Percentiles rank a stretch among this genome's conserved stretches.
Conservation (phyloP, 1,284 basidiomycete species). For the Exobasidium rhododendri region DNA sequence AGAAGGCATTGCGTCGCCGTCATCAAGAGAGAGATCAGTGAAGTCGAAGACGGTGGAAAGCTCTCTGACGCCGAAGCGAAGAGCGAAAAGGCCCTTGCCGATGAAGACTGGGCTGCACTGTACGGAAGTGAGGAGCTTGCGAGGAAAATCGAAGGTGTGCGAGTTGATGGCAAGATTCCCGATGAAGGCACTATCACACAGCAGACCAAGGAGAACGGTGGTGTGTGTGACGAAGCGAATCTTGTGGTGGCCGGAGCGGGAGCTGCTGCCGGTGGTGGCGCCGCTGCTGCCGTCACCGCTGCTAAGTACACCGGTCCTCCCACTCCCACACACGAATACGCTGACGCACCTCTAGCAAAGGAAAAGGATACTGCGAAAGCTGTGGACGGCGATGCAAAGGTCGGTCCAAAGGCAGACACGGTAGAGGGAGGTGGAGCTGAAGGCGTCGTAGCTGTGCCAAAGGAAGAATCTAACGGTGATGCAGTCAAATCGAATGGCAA, state of each 20-base stretch:
- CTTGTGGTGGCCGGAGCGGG: conserved; percentile 1
- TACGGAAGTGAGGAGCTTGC: conserved; percentile 25
- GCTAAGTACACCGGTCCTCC: conserved; percentile 15
- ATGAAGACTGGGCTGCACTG: conserved; percentile 22
- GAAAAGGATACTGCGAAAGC: conserved; percentile 24
- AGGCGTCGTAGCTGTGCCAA: background rate
- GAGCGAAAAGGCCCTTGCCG: conserved; percentile 16
- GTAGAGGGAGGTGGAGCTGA: conserved; percentile 16
- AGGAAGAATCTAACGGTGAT: conserved; percentile 14
- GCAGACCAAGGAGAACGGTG: conserved; percentile 3
- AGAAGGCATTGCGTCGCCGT: conserved; percentile 29
- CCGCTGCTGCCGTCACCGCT: conserved; percentile 1
- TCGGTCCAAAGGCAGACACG: background rate
- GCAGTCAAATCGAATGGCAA: conserved; percentile 11
- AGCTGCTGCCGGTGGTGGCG: conserved; percentile 1
- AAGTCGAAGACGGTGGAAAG: conserved; percentile 34
- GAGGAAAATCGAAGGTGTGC: conserved; percentile 17
- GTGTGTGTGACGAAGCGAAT: conserved; percentile 7
- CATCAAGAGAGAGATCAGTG: conserved; percentile 40
- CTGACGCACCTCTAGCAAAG: conserved; percentile 9
- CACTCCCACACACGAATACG: conserved; percentile 10
- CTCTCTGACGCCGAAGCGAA: conserved; percentile 20
- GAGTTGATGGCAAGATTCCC: conserved; percentile 11
- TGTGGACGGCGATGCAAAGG: conserved; percentile 21
- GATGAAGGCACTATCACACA: background rate